Evolutionary conservation across 441 rosid genomes (phyloP).

Genomic region (Syzygium syzygioides): DNA sequence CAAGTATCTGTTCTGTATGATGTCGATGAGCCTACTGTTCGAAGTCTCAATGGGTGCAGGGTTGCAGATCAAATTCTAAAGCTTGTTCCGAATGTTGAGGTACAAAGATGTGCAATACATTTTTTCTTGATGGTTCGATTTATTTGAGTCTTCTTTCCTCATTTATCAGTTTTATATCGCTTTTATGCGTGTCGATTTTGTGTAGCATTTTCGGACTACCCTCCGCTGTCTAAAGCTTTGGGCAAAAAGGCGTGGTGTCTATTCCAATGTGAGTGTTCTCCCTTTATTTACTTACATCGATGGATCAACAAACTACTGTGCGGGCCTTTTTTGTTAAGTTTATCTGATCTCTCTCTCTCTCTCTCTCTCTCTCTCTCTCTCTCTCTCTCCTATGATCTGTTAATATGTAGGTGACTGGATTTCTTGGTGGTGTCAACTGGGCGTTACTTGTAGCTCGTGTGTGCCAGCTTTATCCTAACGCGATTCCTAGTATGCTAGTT

Average conservation of each 20-base stretch:
- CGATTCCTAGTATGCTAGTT: constrained; percentile 85
- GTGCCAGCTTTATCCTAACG: constrained; percentile 96
- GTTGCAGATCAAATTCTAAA: constrained; percentile 97
- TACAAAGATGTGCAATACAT: constrained; percentile 6
- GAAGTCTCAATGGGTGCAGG: constrained; percentile 96
- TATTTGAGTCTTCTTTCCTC: background rate
- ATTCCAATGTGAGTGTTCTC: constrained; percentile 50
- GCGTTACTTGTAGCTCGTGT: constrained; percentile 70
- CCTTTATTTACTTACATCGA: background rate
- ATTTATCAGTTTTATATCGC: background rate
- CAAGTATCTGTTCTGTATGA: constrained; percentile 53
- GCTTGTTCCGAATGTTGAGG: constrained; percentile 89
- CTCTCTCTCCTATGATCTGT: background rate
- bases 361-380: background rate
- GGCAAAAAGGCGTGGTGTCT: constrained; percentile 90
- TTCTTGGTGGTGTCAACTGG: constrained; percentile 81
- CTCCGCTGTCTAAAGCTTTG: constrained; percentile 86
- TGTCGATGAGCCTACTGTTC: constrained; percentile 87
- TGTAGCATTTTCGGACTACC: constrained; percentile 69
- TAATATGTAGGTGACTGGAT: constrained; percentile 59
- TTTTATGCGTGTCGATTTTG: background rate
- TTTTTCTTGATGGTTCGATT: background rate
- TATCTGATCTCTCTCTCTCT: background rate
- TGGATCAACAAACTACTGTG: background rate
- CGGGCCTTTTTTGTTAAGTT: background rate